Percentiles rank a stretch among this genome's conserved stretches.
Conservation (phyloP, 345 rosid genomes). For the Rhizophora apiculata region DNA sequence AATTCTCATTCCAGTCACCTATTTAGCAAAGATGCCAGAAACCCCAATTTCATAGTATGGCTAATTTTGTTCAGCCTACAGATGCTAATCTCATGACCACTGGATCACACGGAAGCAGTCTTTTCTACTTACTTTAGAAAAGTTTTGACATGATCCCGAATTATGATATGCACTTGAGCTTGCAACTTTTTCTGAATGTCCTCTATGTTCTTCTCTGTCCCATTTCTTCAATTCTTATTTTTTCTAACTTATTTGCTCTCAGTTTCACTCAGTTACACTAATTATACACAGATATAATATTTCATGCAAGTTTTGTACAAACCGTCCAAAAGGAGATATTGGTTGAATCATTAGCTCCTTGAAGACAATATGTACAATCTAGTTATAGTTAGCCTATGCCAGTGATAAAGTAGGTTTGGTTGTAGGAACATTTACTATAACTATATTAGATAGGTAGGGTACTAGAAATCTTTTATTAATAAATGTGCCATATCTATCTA, state of each 20-base stretch:
- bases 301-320: not conserved
- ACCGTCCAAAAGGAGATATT: not conserved
- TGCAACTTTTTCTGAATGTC: constrained; percentile 37
- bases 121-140: not conserved
- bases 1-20: not conserved
- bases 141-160: not conserved
- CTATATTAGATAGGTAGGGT: too few species aligned
- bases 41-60: not conserved
- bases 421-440: not conserved
- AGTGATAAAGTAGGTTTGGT: not conserved
- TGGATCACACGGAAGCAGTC: too few species aligned
- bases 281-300: not conserved
- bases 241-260: not conserved
- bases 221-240: constrained; percentile 24
- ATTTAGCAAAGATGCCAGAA: not conserved
- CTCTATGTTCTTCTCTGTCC: constrained; percentile 39
- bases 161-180: constrained; percentile 3
- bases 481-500: too few species aligned
- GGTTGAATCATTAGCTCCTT: not conserved
- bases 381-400: not conserved
- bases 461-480: too few species aligned
- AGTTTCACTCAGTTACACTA: not conserved
- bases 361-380: not conserved
- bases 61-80: not conserved
- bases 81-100: not conserved